Percentiles rank a stretch among this genome's conserved stretches.
These are phyloP conservation scores for Fusarium austroafricanum DNA, from an alignment of 2,329 filamentous ascomycete species.

Conservation along the genomic window DNA sequence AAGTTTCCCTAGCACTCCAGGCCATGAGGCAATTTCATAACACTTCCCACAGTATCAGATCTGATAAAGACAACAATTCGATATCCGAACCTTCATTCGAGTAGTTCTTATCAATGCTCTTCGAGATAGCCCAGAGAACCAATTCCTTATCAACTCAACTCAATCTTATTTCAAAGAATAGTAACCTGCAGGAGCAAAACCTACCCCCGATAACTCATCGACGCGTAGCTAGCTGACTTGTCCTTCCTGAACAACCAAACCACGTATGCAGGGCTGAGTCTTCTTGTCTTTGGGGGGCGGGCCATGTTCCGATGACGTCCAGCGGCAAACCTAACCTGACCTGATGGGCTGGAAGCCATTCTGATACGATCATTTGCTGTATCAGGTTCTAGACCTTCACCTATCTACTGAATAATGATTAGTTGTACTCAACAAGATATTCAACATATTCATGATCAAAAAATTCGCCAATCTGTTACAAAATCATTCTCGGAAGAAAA, in stretches of 20 bases:
- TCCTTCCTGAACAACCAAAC: neutral
- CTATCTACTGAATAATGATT: neutral
- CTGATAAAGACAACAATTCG: neutral
- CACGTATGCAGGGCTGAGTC: neutral
- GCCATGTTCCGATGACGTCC: neutral
- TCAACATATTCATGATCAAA: too few species aligned
- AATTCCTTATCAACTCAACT: neutral
- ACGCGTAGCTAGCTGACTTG: neutral
- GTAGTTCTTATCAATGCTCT: neutral
- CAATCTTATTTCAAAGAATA: neutral
- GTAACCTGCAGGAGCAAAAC: too few species aligned
- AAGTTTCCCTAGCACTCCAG: neutral
- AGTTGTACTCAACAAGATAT: accelerated
- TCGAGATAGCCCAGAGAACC: neutral
- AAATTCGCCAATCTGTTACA: too few species aligned
- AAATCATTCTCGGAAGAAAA: too few species aligned
- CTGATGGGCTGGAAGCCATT: neutral
- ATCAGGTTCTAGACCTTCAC: neutral
- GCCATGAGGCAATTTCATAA: constrained; percentile 5
- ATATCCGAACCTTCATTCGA: neutral
- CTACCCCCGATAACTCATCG: neutral
- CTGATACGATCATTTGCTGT: neutral
- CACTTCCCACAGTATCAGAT: too few species aligned
- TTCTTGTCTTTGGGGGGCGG: neutral
- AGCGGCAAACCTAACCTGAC: neutral